Conservation (phyloP, 2,329 filamentous ascomycete genomes). For the Claviceps sp. region DNA sequence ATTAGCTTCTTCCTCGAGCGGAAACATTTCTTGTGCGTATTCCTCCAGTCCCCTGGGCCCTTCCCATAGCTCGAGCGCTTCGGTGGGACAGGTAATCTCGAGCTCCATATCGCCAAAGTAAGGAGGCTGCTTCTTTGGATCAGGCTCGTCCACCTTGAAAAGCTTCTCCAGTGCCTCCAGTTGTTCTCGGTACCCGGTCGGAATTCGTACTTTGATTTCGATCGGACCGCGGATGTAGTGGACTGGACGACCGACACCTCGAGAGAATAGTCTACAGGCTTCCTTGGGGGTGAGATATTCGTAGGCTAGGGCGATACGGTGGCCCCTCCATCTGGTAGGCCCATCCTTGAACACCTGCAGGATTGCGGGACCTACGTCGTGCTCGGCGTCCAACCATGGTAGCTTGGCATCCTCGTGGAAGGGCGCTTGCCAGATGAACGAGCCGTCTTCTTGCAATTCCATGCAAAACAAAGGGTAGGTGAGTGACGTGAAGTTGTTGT, state of each 20-base stretch:
- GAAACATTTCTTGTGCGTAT: conserved; percentile 88
- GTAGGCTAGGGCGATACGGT: conserved; percentile 76
- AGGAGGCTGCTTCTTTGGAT: conserved; percentile 43
- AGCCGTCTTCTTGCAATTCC: conserved; percentile 72
- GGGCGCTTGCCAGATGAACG: conserved; percentile 84
- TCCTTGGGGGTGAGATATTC: conserved; percentile 75
- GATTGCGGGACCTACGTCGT: conserved; percentile 85
- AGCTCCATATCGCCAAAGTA: conserved; percentile 48
- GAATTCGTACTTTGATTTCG: conserved; percentile 74
- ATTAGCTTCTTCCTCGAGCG: conserved; percentile 87
- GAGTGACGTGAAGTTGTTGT: conserved; percentile 95
- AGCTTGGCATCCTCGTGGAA: conserved; percentile 83
- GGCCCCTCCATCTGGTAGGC: conserved; percentile 65
- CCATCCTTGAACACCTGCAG: conserved; percentile 94
- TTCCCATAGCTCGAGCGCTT: conserved; percentile 78
- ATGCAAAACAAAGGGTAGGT: conserved; percentile 92
- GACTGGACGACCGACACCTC: conserved; percentile 65
- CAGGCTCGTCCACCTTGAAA: conserved; percentile 36
- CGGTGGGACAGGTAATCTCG: conserved; percentile 53
- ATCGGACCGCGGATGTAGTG: conserved; percentile 68
- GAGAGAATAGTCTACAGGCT: conserved; percentile 67
- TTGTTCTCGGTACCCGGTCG: conserved; percentile 77
- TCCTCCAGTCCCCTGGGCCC: conserved; percentile 84
- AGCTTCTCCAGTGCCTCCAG: conserved; percentile 56
- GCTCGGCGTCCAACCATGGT: conserved; percentile 92